These are phyloP conservation scores for Xylaria polymorpha DNA, from an alignment of 2,329 filamentous ascomycete genomes.

Conservation along the genomic window DNA sequence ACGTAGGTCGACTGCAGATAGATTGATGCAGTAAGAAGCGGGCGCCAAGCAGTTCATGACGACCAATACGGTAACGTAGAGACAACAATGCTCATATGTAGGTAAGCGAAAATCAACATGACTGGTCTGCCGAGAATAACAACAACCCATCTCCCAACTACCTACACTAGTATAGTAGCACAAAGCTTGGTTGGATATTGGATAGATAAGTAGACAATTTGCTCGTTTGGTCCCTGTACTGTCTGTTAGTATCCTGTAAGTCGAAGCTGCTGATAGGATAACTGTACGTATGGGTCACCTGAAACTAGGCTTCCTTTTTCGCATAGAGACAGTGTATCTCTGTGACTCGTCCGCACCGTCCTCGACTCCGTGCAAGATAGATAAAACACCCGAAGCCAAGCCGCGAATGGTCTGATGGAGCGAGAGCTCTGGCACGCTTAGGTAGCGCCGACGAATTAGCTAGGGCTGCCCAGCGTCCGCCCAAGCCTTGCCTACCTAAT, in stretches of 20 bases:
- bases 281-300: not conserved
- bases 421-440: conserved; percentile 23
- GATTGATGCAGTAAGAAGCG: conserved; percentile 6
- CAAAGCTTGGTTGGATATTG: not conserved
- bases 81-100: conserved; percentile 2
- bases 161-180: not conserved
- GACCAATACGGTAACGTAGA: conserved; percentile 3
- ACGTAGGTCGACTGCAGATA: not conserved
- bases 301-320: conserved; percentile 1
- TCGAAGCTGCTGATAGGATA: too few relatives aligned
- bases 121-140: not conserved
- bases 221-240: not conserved
- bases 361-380: not conserved
- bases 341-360: not conserved
- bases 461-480: conserved; percentile 21
- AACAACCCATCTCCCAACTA: too few relatives aligned
- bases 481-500: conserved; percentile 22
- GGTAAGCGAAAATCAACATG: not conserved
- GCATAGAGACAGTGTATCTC: not conserved
- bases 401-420: conserved; percentile 29
- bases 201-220: not conserved
- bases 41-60: conserved; percentile 16
- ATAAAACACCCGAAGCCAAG: conserved; percentile 32
- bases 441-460: conserved; percentile 24
- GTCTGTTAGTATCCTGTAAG: too few relatives aligned